Conservation (phyloP, 805 yeast species). For the Suhomyces kilbournensis region DNA sequence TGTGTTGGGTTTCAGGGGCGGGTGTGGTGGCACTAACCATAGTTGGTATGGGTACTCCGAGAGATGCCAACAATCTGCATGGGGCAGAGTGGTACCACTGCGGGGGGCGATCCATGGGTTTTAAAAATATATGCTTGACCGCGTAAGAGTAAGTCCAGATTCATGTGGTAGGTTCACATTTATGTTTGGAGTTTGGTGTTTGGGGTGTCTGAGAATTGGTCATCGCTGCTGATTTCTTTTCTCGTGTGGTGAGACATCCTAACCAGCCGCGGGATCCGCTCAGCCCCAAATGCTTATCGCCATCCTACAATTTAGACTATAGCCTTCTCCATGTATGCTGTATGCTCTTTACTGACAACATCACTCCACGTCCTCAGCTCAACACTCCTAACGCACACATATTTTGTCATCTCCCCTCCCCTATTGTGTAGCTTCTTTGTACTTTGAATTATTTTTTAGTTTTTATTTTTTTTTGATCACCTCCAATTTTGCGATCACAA, state of each 20-base stretch:
- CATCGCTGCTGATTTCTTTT: neutral
- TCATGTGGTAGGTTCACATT: too few relatives aligned
- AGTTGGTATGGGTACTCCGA: neutral
- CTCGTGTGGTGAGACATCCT: neutral
- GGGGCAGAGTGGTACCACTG: neutral
- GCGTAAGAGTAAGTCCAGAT: too few relatives aligned
- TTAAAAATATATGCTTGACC: too few relatives aligned
- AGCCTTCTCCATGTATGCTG: too few relatives aligned
- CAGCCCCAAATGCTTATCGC: neutral
- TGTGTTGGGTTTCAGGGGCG: neutral
- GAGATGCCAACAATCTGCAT: neutral
- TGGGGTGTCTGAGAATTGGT: neutral
- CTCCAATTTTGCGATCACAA: neutral
- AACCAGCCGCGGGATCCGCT: neutral
- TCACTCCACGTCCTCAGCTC: neutral
- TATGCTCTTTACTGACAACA: neutral
- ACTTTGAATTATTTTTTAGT: neutral
- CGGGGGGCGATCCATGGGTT: neutral
- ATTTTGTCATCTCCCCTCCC: neutral
- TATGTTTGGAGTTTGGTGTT: neutral
- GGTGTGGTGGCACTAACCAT: neutral
- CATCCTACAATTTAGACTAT: neutral
- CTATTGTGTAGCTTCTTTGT: neutral
- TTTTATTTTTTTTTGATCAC: neutral
- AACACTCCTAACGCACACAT: neutral